Conservation (phyloP, 331 rosid species). For the Quercus phellos region DNA sequence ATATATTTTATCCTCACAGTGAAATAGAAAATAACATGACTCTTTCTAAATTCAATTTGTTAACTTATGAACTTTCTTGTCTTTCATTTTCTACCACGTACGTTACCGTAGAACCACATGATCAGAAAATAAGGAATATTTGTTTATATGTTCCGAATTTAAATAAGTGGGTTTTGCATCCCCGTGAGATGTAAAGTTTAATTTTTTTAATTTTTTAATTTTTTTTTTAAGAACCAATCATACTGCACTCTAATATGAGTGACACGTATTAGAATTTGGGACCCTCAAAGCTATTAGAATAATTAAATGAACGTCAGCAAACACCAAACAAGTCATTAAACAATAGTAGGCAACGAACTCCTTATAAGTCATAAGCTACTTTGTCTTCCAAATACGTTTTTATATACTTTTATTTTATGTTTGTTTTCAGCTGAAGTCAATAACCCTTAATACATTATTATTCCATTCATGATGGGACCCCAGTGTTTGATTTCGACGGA, state of each 20-base stretch:
- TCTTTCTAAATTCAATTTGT: background rate
- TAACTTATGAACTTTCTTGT: background rate
- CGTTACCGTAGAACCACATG: background rate
- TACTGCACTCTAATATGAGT: conserved; percentile 2
- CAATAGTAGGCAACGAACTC: conserved; percentile 9
- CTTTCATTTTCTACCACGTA: background rate
- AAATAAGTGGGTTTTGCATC: too few species aligned
- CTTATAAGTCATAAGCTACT: conserved; percentile 25
- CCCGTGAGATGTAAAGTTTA: too few species aligned
- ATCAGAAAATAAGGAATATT: background rate
- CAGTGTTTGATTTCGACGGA: conserved; percentile 32
- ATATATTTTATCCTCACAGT: background rate
- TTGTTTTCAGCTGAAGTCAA: conserved; percentile 42
- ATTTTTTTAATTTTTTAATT: too few species aligned
- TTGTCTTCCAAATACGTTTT: conserved; percentile 9
- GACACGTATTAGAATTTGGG: background rate
- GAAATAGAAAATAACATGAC: background rate
- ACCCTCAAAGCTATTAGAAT: conserved; percentile 8
- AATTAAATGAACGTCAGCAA: conserved; percentile 18
- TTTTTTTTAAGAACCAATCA: background rate
- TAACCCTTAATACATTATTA: conserved; percentile 11
- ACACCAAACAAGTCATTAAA: conserved; percentile 14
- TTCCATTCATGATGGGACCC: conserved; percentile 26
- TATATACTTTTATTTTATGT: conserved; percentile 2
- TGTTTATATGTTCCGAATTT: background rate